These are phyloP conservation scores for Hypoxylon crocopeplum DNA, from an alignment of 495 filamentous ascomycete genomes.

Conservation along the genomic window DNA sequence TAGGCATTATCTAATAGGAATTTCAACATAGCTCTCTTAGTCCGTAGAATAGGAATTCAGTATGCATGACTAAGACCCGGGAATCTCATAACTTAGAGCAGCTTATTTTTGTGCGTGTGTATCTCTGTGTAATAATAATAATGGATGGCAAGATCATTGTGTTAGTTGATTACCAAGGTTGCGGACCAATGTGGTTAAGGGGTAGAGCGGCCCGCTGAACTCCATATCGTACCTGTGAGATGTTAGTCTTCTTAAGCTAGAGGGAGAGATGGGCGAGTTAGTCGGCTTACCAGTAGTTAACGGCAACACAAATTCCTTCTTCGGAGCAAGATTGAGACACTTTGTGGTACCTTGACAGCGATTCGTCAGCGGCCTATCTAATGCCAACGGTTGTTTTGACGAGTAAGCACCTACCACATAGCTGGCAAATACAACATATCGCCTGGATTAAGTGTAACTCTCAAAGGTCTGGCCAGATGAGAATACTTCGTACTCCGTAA, in stretches of 20 bases:
- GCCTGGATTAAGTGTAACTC: slow-evolving; percentile 68
- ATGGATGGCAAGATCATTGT: not conserved
- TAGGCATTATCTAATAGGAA: slow-evolving; percentile 4
- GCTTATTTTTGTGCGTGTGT: not conserved
- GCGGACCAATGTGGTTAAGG: slow-evolving; percentile 61
- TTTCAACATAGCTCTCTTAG: not conserved
- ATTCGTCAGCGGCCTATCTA: not conserved
- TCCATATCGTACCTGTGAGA: slow-evolving; percentile 71
- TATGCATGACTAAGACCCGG: slow-evolving; percentile 8
- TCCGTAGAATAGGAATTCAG: slow-evolving; percentile 4
- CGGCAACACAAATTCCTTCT: slow-evolving; percentile 72
- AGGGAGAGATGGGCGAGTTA: not conserved
- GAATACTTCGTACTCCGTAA: slow-evolving; percentile 60
- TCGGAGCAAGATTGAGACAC: slow-evolving; percentile 68
- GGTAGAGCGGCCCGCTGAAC: slow-evolving; percentile 64
- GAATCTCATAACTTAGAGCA: no score
- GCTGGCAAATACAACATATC: slow-evolving; percentile 84
- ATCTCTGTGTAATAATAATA: not conserved
- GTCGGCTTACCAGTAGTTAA: slow-evolving; percentile 75
- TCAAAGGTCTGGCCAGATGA: slow-evolving; percentile 58
- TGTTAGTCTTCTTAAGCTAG: slow-evolving; percentile 1
- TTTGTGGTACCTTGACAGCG: slow-evolving; percentile 60
- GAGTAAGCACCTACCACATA: slow-evolving; percentile 63
- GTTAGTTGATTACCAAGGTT: slow-evolving; percentile 31
- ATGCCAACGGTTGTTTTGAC: not conserved